These are phyloP conservation scores for Syzygium malaccense DNA, from an alignment of 441 rosid genomes.

Conservation along the genomic window DNA sequence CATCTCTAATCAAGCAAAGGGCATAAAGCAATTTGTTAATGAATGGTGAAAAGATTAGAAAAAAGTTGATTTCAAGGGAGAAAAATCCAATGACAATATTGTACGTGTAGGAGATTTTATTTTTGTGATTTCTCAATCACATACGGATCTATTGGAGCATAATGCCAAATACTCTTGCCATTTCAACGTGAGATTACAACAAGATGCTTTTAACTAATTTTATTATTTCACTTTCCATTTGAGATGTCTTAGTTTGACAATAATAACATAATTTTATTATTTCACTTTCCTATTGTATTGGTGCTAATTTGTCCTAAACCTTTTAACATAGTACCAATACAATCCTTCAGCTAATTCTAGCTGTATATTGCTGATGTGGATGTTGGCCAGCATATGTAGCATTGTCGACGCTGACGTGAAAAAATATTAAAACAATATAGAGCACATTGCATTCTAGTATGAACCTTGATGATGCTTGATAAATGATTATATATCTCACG, in stretches of 20 bases:
- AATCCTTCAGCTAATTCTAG: too few relatives aligned
- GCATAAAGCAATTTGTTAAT: accelerated
- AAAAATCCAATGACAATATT: neutral
- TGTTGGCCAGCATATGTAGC: too few relatives aligned
- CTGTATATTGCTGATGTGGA: too few relatives aligned
- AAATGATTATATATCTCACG: neutral
- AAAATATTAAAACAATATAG: neutral
- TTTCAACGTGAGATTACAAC: neutral
- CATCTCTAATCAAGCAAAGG: neutral
- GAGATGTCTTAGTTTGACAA: neutral
- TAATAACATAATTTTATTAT: neutral
- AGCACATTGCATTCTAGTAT: neutral
- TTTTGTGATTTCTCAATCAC: neutral
- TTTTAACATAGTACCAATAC: too few relatives aligned
- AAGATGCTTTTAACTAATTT: neutral
- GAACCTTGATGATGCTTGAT: neutral
- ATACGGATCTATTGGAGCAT: neutral
- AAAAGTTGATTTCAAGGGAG: neutral
- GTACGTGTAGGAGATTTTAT: accelerated
- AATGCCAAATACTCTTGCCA: neutral
- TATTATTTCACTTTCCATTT: accelerated
- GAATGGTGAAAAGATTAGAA: neutral
- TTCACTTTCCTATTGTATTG: too few relatives aligned
- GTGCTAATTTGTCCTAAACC: too few relatives aligned
- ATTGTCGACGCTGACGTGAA: too few relatives aligned